Evolutionary conservation across 495 filamentous ascomycete species (phyloP).

Genomic region (Daldinia concentrica): DNA sequence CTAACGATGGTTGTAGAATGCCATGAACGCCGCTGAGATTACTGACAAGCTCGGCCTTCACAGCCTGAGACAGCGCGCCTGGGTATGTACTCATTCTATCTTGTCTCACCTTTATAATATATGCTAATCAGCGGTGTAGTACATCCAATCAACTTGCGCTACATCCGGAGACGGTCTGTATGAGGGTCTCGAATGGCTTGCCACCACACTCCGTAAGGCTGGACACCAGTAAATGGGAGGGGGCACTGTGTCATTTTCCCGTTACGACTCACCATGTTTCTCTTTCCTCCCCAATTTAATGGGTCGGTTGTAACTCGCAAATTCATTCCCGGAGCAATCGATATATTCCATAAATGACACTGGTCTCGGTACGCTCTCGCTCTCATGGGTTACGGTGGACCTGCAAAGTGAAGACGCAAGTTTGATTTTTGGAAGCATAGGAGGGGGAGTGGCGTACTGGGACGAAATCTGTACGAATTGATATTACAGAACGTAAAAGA

Average conservation of each 20-base stretch:
- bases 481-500: conserved; percentile 50
- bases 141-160: conserved; percentile 99
- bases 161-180: conserved; percentile 99
- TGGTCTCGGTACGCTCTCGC: conserved; percentile 43
- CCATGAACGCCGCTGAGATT: conserved; percentile 99
- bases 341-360: conserved; percentile 55
- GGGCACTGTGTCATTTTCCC: conserved; percentile 35
- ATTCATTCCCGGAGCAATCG: conserved; percentile 56
- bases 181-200: conserved; percentile 99
- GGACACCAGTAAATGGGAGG: conserved; percentile 73
- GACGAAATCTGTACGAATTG: conserved; percentile 62
- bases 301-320: conserved; percentile 59
- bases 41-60: conserved; percentile 99
- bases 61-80: conserved; percentile 95
- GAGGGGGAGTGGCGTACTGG: conserved; percentile 55
- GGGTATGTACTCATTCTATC: conserved; percentile 68
- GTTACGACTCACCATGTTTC: conserved; percentile 41
- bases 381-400: conserved; percentile 50
- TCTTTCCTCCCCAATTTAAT: conserved; percentile 49
- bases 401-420: conserved; percentile 50
- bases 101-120: conserved; percentile 4
- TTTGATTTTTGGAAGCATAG: conserved; percentile 58
- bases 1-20: conserved; percentile 70
- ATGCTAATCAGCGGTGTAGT: conserved; percentile 64
- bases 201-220: conserved; percentile 91